Percentiles rank a stretch among this genome's conserved stretches.
Evolutionary conservation across 257 asterid species (phyloP).

Genomic region (Catharanthus roseus): DNA sequence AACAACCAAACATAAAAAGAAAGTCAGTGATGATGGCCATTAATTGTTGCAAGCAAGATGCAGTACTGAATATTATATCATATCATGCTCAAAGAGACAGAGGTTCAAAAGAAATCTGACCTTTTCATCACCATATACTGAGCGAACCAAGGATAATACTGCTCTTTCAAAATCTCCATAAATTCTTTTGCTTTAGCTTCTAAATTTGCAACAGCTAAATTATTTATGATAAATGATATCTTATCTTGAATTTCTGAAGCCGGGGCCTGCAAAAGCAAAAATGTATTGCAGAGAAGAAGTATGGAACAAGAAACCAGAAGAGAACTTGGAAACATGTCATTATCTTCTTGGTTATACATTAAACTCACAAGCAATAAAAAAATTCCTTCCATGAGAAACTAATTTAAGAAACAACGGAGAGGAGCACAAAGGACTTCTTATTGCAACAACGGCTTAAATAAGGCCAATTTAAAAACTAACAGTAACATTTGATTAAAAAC

Average conservation of each 20-base stretch:
- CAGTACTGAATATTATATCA: background rate
- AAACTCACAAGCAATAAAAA: background rate
- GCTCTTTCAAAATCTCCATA: slow-evolving; percentile 61
- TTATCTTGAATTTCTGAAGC: slow-evolving; percentile 91
- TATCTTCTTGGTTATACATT: background rate
- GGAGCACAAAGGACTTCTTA: background rate
- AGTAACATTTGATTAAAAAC: background rate
- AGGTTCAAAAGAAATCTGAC: slow-evolving; percentile 25
- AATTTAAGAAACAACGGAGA: background rate
- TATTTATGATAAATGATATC: slow-evolving; percentile 78
- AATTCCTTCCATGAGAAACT: background rate
- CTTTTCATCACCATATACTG: slow-evolving; percentile 98
- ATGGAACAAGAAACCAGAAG: background rate
- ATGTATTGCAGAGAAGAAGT: background rate
- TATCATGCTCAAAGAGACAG: background rate
- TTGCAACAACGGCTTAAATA: background rate
- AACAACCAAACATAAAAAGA: slow-evolving; percentile 3
- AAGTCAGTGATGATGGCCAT: background rate
- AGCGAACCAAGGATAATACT: slow-evolving; percentile 93
- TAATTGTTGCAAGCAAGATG: background rate
- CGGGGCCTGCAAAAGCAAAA: slow-evolving; percentile 63
- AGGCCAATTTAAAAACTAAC: background rate
- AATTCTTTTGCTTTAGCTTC: slow-evolving; percentile 94
- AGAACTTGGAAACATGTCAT: background rate
- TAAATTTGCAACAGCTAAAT: slow-evolving; percentile 70